Percentiles rank a stretch among this genome's conserved stretches.
phyloP scores from a whole-genome alignment of 495 filamentous ascomycete species.

The Aspergillus homomorphus region DNA sequence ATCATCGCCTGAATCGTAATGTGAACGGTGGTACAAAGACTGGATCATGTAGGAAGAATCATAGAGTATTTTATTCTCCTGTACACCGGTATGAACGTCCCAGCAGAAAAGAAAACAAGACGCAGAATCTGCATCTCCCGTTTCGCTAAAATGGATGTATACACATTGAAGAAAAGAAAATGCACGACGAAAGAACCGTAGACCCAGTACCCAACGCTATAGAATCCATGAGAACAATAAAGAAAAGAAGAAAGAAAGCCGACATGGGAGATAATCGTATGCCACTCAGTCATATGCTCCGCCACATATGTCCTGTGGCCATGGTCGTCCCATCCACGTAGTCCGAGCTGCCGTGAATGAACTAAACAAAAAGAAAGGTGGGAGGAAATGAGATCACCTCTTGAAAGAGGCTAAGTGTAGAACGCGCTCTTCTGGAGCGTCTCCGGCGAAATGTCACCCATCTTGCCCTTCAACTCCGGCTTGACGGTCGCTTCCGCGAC shows the following conservation, averaged over 20 bases:
- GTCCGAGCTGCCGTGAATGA: neutral
- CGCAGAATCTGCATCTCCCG: too few relatives aligned
- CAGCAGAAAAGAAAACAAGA: too few relatives aligned
- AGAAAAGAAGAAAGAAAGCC: neutral
- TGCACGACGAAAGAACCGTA: slow-evolving; percentile 3
- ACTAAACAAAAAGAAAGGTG: neutral
- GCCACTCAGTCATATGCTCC: too few relatives aligned
- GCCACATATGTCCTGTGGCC: neutral
- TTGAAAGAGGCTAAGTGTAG: slow-evolving; percentile 41
- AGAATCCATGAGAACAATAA: slow-evolving; percentile 7
- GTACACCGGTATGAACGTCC: too few relatives aligned
- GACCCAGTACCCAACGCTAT: slow-evolving; percentile 5
- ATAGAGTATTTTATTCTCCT: too few relatives aligned
- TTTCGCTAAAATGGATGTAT: too few relatives aligned
- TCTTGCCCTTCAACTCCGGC: slow-evolving; percentile 45
- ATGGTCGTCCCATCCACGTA: neutral
- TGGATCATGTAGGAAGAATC: too few relatives aligned
- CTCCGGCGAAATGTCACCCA: slow-evolving; percentile 69
- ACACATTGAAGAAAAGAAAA: slow-evolving; percentile 2
- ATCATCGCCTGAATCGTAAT: too few relatives aligned
- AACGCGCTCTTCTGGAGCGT: slow-evolving; percentile 91
- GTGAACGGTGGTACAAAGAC: too few relatives aligned
- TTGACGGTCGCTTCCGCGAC: slow-evolving; percentile 28
- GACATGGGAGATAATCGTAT: too few relatives aligned
- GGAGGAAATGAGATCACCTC: neutral